Conservation (phyloP, 805 yeast genomes). For the Pichia occidentalis region DNA sequence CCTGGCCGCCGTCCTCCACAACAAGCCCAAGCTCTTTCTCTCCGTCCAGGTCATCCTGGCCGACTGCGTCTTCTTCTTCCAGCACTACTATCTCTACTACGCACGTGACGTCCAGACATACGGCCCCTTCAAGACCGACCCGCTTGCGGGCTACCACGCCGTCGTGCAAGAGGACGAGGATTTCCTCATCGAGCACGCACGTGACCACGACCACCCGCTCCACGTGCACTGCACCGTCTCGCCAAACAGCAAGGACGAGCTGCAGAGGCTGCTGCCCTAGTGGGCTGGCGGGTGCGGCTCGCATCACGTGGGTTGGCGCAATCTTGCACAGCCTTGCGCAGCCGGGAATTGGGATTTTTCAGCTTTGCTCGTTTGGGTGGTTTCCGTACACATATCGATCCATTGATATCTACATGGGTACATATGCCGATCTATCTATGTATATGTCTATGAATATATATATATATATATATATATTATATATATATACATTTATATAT, state of each 20-base stretch:
- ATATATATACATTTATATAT: too few species aligned
- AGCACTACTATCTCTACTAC: slow-evolving; percentile 29
- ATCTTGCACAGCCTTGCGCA: too few species aligned
- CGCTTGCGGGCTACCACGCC: slow-evolving; percentile 15
- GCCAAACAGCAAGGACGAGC: slow-evolving; percentile 22
- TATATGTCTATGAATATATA: too few species aligned
- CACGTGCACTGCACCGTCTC: slow-evolving; percentile 11
- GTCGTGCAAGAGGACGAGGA: slow-evolving; percentile 28
- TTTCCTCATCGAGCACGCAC: slow-evolving; percentile 27
- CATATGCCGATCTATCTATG: too few species aligned
- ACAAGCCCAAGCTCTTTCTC: slow-evolving; percentile 29
- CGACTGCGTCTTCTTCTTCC: slow-evolving; percentile 27
- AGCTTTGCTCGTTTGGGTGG: too few species aligned
- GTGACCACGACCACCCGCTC: slow-evolving; percentile 27
- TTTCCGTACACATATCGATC: too few species aligned
- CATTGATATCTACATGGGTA: too few species aligned
- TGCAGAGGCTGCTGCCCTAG: slow-evolving; percentile 27
- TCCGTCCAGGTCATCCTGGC: slow-evolving; percentile 28
- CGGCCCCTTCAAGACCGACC: slow-evolving; percentile 18
- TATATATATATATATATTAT: too few species aligned
- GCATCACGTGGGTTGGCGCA: slow-evolving; percentile 18
- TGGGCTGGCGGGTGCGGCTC: too few species aligned
- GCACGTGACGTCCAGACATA: slow-evolving; percentile 20
- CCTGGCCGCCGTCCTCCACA: slow-evolving; percentile 23
- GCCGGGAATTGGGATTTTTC: too few species aligned